A percentile compares a stretch with the other conserved stretches of the same genome.
These are phyloP conservation scores for Plasmodium inui DNA, from an alignment of 169 alveolate genomes.

Conservation along the genomic window DNA sequence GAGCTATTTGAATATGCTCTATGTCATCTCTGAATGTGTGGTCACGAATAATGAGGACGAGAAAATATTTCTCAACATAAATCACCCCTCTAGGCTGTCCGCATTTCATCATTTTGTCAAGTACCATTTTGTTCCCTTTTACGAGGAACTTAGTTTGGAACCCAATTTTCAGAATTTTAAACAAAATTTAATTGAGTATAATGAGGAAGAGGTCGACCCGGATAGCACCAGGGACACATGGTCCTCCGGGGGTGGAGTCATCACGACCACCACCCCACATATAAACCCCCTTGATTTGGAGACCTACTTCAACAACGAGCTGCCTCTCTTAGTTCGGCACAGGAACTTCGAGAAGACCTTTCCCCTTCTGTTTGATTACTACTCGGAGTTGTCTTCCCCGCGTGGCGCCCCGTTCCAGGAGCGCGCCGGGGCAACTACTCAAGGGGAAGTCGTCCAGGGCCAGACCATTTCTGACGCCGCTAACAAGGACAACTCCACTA, in stretches of 20 bases:
- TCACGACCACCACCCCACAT: neutral
- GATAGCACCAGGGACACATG: neutral
- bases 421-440: neutral
- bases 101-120: slow-evolving; percentile 84
- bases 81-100: slow-evolving; percentile 85
- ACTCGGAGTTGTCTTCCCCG: slow-evolving; percentile 18
- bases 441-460: neutral
- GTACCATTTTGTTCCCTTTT: slow-evolving; percentile 76
- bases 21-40: slow-evolving; percentile 76
- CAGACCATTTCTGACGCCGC: neutral
- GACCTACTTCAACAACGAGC: slow-evolving; percentile 42
- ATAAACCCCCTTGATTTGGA: slow-evolving; percentile 47
- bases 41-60: slow-evolving; percentile 74
- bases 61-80: slow-evolving; percentile 49
- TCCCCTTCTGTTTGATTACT: slow-evolving; percentile 71
- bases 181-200: slow-evolving; percentile 26
- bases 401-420: neutral
- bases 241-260: neutral
- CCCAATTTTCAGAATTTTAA: slow-evolving; percentile 70
- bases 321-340: slow-evolving; percentile 60
- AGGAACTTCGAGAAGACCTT: slow-evolving; percentile 60
- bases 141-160: slow-evolving; percentile 32
- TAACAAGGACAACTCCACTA: neutral
- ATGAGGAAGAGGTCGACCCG: slow-evolving; percentile 10
- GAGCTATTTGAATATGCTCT: slow-evolving; percentile 83